Evolutionary conservation across 1,139 yeast genomes (phyloP), one percentile per base, ranked within the genome.

Genomic region (Suhomyces choctaworum): DNA sequence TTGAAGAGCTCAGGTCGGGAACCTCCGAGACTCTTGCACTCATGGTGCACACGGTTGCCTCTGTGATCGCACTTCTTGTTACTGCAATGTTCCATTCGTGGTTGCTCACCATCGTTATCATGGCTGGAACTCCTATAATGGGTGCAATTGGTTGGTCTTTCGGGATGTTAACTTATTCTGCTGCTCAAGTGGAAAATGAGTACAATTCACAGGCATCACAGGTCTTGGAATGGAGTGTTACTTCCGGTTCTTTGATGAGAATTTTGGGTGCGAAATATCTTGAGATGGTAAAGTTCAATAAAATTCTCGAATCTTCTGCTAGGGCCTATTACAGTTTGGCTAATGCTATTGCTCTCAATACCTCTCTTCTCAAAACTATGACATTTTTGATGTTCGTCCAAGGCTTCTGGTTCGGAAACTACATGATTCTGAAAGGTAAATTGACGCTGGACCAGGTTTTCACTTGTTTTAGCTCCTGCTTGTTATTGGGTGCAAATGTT

Each of bases 331-430:
- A 67, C 28, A 66, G 58, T 27, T 59, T 78, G 32, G 68, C 80
- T 10, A 52, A 75, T 12, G 73, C 69, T 7, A 63, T 78, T 10
- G 66, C 82, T 9, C 56, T 78, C 0, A 90, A 88, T 51, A 60
- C 75, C 16, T 82, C 86, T 0, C 36, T 75, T 0, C 57, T 83
- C 36, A 76, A 82, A 46, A 63, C 76, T 12, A 47, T 89, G 6
- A 70, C 82, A 0, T 64, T 87, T 24, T 54, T 80, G 51, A 82
- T 88, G 80, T 89, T 90, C 65, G 86, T 89, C 2, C 96, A 88
- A 56, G 95, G 94, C 0, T 86, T 90, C 50, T 89, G 95, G 85
- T 90, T 81, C 60, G 98, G 97, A 3, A 75, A 82, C 24, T 64
- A 69, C 32, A 72, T 86, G 67, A 81, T 88, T 4, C 60, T 62